Base-by-base conservation (phyloP, 495 filamentous ascomycete species). In the Talaromyces stipitatus region DNA sequence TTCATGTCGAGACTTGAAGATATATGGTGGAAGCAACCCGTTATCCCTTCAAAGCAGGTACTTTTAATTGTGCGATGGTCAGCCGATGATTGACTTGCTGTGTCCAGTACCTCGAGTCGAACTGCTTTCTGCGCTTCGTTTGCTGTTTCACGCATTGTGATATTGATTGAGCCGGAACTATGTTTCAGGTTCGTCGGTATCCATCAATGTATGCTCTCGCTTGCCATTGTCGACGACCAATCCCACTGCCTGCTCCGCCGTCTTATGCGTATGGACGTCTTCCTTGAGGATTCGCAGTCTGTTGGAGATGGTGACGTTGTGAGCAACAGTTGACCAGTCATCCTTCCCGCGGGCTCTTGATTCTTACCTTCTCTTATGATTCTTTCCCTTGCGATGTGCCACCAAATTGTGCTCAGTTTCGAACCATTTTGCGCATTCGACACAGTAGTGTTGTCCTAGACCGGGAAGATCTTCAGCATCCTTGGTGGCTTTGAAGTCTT, bases 351-450 rank as follows among this genome's bases (percentile, higher is more conserved):
- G 38, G 7, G 30, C 0, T 12, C 9, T 28, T 9, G 29, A 28
- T 30, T 73, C 78, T 60, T 65, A 95, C 92, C 87, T 86, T 75
- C 89, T 80, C 80, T 91, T 96, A 70, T 98, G 92, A 36, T 85
- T 86, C 75, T 96, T 98, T 57, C 92, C 91, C 72, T 87, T 90
- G 30, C 73, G 76, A 69, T 98, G 94, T 26, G 79, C 72, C 26
- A 82, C 77, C 58, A 95, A 74, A 63, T 85, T 94, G 62, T 82
- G 71, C 51, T 95, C 90, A 54, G 84, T 87, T 72, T 97, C 94
- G 69, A 92, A 97, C 86, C 88, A 97, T 75, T 95, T 97, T 36
- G 91, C 85, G 65, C 92, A 98, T 73, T 95, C 89, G n/a, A 87
- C 77, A 69, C 92, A 98, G 68, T 96, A 96, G 60, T 82, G 85